A percentile compares a stretch with the other conserved stretches of the same genome.
These are phyloP conservation scores for Podospora comata DNA, from an alignment of 495 filamentous ascomycete species.

Conservation along the genomic window DNA sequence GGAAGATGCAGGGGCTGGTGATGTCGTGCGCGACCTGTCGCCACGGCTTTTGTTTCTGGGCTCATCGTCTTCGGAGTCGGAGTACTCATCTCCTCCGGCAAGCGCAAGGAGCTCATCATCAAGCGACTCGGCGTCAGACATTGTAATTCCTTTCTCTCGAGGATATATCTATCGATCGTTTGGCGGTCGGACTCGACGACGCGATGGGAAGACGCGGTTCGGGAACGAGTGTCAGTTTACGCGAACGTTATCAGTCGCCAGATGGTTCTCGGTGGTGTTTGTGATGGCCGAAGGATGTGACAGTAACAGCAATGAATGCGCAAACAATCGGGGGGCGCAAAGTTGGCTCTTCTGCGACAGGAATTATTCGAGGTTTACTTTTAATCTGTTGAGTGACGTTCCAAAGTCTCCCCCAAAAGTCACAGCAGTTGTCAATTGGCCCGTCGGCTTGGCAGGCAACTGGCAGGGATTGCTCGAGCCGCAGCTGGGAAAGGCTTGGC, in stretches of 20 bases:
- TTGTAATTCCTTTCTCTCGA: conserved; percentile 26
- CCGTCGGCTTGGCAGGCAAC: neutral
- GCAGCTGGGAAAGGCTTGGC: neutral
- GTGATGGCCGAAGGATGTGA: neutral
- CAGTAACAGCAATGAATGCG: neutral
- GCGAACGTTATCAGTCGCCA: neutral
- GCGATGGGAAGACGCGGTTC: conserved; percentile 4
- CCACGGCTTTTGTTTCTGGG: conserved; percentile 15
- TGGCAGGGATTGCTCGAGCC: neutral
- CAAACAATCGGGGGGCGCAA: neutral
- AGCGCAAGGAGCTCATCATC: conserved; percentile 87
- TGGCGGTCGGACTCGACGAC: conserved; percentile 1
- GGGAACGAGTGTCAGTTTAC: neutral
- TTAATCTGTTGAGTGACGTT: neutral
- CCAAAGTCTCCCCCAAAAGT: neutral
- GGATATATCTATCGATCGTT: neutral
- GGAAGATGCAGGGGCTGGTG: conserved; percentile 31
- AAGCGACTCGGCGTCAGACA: conserved; percentile 57
- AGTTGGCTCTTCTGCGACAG: neutral
- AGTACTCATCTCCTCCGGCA: conserved; percentile 62
- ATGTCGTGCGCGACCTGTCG: conserved; percentile 36
- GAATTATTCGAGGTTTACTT: neutral
- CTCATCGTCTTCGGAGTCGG: conserved; percentile 47
- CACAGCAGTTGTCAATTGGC: neutral
- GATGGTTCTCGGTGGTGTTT: neutral